Evolutionary conservation across 1,139 yeast species (phyloP).

Genomic region (Yamadazyma diospyri): DNA sequence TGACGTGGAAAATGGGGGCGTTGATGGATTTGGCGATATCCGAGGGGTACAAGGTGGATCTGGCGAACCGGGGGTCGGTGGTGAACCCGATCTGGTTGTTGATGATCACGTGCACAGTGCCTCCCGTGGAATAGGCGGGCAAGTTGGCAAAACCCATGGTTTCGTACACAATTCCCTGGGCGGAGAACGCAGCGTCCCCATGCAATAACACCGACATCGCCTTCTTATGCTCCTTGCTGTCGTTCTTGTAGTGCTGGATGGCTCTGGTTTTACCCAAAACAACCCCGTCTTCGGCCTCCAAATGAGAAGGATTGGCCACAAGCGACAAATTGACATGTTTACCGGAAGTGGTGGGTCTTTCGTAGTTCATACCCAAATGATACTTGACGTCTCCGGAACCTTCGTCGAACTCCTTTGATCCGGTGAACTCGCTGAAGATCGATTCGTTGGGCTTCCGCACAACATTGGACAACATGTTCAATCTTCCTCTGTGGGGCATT

Average conservation of each 20-base stretch:
- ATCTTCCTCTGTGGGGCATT: conserved; percentile 99
- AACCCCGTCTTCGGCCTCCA: conserved; percentile 98
- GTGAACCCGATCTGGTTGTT: conserved; percentile 99
- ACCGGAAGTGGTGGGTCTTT: conserved; percentile 98
- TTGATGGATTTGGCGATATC: conserved; percentile 95
- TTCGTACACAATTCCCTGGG: conserved; percentile 98
- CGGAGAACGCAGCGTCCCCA: conserved; percentile 99
- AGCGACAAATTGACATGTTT: conserved; percentile 90
- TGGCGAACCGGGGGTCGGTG: conserved; percentile 94
- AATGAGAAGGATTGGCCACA: conserved; percentile 98
- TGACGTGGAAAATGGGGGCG: conserved; percentile 98
- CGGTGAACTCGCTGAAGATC: conserved; percentile 92
- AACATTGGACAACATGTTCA: conserved; percentile 94
- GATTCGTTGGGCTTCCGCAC: conserved; percentile 98
- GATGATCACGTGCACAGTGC: conserved; percentile 92
- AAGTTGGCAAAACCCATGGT: conserved; percentile 91
- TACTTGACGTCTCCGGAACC: conserved; percentile 99
- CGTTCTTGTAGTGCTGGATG: conserved; percentile 86
- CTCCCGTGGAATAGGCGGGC: conserved; percentile 97
- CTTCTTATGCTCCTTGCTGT: conserved; percentile 75
- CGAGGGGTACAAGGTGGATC: conserved; percentile 97
- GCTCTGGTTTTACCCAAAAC: conserved; percentile 98
- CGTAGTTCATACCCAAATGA: conserved; percentile 98
- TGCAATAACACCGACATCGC: conserved; percentile 92
- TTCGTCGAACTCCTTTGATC: conserved; percentile 79